Conservation (phyloP, 2,329 filamentous ascomycete genomes). For the Aspergillus glaucus region DNA sequence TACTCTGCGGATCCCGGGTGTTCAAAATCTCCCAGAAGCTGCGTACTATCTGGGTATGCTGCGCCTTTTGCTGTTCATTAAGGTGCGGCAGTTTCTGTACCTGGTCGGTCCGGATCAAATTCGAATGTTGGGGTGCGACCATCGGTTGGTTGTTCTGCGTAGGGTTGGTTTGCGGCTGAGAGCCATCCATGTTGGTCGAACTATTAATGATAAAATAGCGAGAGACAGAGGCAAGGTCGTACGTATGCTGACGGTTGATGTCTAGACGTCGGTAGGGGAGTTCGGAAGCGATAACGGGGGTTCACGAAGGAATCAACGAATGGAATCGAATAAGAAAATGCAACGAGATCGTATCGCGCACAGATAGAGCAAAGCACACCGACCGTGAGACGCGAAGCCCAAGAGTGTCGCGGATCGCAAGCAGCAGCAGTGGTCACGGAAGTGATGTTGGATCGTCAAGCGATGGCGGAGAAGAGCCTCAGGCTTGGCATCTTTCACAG, state of each 20-base stretch:
- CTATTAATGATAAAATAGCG: neutral
- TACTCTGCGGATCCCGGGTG: slow-evolving; percentile 41
- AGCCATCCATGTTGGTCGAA: slow-evolving; percentile 25
- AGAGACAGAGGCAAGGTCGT: too few relatives aligned
- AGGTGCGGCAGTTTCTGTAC: slow-evolving; percentile 49
- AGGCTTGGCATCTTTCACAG: slow-evolving; percentile 10
- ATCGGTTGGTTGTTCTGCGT: slow-evolving; percentile 25
- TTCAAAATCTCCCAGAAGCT: slow-evolving; percentile 51
- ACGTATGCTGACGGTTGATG: too few relatives aligned
- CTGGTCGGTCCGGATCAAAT: slow-evolving; percentile 48
- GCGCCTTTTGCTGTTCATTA: slow-evolving; percentile 49
- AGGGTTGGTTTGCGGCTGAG: slow-evolving; percentile 22
- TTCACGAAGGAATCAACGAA: neutral
- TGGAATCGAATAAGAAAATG: neutral
- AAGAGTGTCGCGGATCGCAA: neutral
- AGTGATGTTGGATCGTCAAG: neutral
- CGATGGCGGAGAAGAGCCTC: slow-evolving; percentile 8
- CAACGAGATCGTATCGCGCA: neutral
- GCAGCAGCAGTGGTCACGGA: neutral
- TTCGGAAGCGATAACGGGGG: too few relatives aligned
- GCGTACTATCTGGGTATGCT: slow-evolving; percentile 49
- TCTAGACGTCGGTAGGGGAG: too few relatives aligned
- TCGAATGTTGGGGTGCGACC: slow-evolving; percentile 33
- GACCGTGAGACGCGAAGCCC: neutral
- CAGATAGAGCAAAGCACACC: neutral